phyloP scores from a whole-genome alignment of 768 basidiomycete genomes.

The Lactarius pseudohatsudake region DNA sequence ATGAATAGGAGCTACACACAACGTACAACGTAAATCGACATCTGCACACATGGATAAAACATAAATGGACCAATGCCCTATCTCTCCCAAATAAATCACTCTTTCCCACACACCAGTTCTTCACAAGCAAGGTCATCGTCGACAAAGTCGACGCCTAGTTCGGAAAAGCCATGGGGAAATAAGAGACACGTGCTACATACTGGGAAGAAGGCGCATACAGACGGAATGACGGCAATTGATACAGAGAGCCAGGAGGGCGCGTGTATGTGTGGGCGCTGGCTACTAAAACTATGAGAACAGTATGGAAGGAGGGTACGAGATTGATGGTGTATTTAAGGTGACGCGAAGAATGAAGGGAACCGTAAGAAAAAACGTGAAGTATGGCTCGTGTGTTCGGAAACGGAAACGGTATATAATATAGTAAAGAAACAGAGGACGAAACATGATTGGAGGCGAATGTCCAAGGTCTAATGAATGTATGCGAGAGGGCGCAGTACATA shows the following conservation, averaged over 20 bases:
- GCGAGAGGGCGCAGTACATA: not conserved
- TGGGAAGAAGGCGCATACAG: not conserved
- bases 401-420: not conserved
- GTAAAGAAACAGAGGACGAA: not conserved
- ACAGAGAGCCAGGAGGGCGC: not conserved
- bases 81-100: too few species aligned
- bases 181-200: not conserved
- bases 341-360: not conserved
- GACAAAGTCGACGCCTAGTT: too few species aligned
- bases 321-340: slow-evolving; percentile 6
- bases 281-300: not conserved
- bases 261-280: not conserved
- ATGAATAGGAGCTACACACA: too few species aligned
- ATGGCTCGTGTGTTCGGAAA: not conserved
- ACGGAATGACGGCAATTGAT: not conserved
- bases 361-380: not conserved
- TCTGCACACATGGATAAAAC: too few species aligned
- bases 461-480: slow-evolving; percentile 8
- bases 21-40: too few species aligned
- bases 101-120: too few species aligned
- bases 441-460: not conserved
- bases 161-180: not conserved
- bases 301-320: not conserved
- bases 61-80: too few species aligned
- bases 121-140: too few species aligned